Base-by-base conservation (phyloP, 176 grass and related monocot species). In the Eragrostis curvula region DNA sequence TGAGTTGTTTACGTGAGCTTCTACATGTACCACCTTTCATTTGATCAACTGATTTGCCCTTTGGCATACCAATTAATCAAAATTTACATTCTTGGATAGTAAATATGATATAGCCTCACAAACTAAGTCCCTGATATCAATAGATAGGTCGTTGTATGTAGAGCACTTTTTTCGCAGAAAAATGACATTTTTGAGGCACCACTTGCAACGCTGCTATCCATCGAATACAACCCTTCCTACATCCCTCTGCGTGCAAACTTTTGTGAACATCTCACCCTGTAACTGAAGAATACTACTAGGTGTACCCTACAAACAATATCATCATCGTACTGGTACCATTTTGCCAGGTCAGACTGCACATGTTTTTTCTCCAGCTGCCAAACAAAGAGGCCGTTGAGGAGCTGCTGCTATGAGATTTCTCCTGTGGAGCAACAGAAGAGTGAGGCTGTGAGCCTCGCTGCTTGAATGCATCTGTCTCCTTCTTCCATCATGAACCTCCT, bases 391-490 rank as follows among this genome's bases (percentile, higher is more conserved):
- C 56, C 68, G 39, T 32, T 56, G 66, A 55, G 74, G 46, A 55
- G 55, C 55, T 17, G 2, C 23, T 25, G 8, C 10, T 15, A 62
- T 58, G 41, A 47, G 41, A 83, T 24, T 75, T 85, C 40, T 62
- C 17, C 50, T 84, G 69, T 89, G 76, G 18, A 75, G 50, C 50
- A 80, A 61, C 81, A 84, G 81, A 21, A 17, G 66, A 47, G 67
- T 74, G 86, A 77, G 65, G 59, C 53, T 59, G 52, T 57, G 72
- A 79, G 27, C 1, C 75, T 0, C 41, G 62, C 46, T 55, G 74
- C 55, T 84, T 89, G 81, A 85, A 75, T 84, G 81, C 51, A 84
- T 79, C 21, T 66, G 77, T 41, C 86, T 24, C 63, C 61, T 60
- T 65, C 75, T 46, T 53, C 42, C 66, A 80, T 80, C 61, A 84